phyloP scores from a whole-genome alignment of 371 early-diverging fungal genomes.

The Conidiobolus incongruus region DNA sequence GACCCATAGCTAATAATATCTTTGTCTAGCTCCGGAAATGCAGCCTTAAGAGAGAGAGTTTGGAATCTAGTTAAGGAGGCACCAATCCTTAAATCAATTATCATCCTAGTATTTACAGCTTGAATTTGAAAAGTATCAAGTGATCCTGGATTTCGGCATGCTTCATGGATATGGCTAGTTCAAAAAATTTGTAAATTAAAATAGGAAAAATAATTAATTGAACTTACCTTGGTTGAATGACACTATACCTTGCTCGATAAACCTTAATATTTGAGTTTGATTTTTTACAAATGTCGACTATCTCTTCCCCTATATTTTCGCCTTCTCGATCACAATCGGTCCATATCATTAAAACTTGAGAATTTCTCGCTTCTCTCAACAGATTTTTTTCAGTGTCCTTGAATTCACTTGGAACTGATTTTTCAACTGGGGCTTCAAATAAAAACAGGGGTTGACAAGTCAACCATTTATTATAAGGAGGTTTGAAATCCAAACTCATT shows the following conservation, averaged over 20 bases:
- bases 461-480: constrained; percentile 30
- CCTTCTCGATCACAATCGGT: constrained; percentile 99
- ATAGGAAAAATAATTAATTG: no score
- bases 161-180: constrained; percentile 56
- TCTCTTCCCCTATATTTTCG: constrained; percentile 91
- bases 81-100: constrained; percentile 94
- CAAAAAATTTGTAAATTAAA: no score
- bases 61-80: constrained; percentile 93
- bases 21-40: constrained; percentile 21
- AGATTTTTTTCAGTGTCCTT: constrained; percentile 39
- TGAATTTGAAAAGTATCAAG: constrained; percentile 51
- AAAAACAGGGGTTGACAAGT: constrained; percentile 23
- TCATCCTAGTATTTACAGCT: constrained; percentile 84
- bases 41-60: constrained; percentile 36
- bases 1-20: constrained; percentile 82
- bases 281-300: constrained; percentile 35
- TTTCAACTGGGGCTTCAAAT: constrained; percentile 34
- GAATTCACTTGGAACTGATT: constrained; percentile 10
- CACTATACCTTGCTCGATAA: constrained; percentile 58
- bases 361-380: constrained; percentile 22
- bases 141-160: constrained; percentile 44
- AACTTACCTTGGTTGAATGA: no score
- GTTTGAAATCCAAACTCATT: constrained; percentile 32
- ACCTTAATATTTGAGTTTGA: constrained; percentile 39
- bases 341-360: constrained; percentile 84